phyloP scores from a whole-genome alignment of 2,329 filamentous ascomycete species.

The Aspergillus novoparasiticus region DNA sequence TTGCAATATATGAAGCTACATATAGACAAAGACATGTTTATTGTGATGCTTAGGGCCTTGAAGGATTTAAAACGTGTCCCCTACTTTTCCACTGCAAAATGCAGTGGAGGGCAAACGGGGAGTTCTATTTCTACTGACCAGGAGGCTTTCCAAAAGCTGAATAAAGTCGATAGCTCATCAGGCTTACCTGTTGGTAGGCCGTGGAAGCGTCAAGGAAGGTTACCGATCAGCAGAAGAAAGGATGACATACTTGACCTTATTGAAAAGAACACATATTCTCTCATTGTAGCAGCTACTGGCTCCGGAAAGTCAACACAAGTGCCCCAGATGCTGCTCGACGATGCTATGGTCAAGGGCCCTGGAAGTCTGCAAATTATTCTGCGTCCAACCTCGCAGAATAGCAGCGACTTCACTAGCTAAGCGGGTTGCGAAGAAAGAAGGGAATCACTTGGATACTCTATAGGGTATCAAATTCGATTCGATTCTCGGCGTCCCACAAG shows the following conservation, averaged over 20 bases:
- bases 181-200: not conserved
- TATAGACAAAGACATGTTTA: not conserved
- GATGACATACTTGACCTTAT: conserved; percentile 43
- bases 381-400: conserved; percentile 53
- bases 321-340: conserved; percentile 57
- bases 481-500: conserved; percentile 36
- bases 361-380: conserved; percentile 53
- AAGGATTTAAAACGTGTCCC: not conserved
- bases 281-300: conserved; percentile 51
- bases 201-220: not conserved
- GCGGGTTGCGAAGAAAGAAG: conserved; percentile 51
- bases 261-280: conserved; percentile 44
- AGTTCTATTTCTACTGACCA: not conserved
- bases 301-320: conserved; percentile 55
- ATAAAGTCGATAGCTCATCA: not conserved
- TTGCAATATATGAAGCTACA: no score
- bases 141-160: not conserved
- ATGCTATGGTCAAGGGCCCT: conserved; percentile 42
- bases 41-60: not conserved
- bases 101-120: not conserved
- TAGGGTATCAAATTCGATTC: conserved; percentile 53
- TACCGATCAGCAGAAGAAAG: conserved; percentile 46
- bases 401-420: conserved; percentile 51
- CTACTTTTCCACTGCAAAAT: not conserved
- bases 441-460: conserved; percentile 42